Evolutionary conservation across 495 filamentous ascomycete genomes (phyloP).

Genomic region (Tuber magnatum): DNA sequence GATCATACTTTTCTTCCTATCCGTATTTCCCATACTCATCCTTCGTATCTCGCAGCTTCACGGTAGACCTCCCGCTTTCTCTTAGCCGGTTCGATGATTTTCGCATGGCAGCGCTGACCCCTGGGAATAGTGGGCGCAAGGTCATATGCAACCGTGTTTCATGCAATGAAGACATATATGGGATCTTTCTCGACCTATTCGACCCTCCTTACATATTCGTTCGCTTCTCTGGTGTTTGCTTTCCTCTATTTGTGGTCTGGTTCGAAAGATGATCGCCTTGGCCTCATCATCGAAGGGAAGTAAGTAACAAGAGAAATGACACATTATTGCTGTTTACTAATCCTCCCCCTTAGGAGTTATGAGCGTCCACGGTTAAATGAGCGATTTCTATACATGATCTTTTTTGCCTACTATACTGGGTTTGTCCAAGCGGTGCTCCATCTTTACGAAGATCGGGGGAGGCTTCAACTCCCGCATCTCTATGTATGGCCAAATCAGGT

Average conservation of each 20-base stretch:
- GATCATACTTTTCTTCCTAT: slow-evolving; percentile 63
- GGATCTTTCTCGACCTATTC: slow-evolving; percentile 56
- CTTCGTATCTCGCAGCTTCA: slow-evolving; percentile 83
- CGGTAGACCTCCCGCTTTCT: slow-evolving; percentile 40
- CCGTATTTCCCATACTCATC: slow-evolving; percentile 60
- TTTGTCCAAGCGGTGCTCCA: slow-evolving; percentile 62
- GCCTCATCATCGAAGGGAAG: slow-evolving; percentile 62
- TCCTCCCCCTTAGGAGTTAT: slow-evolving; percentile 43
- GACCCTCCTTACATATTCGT: slow-evolving; percentile 62
- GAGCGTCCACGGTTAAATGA: slow-evolving; percentile 83
- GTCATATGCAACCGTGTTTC: slow-evolving; percentile 59
- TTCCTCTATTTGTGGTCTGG: slow-evolving; percentile 74
- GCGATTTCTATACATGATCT: slow-evolving; percentile 70
- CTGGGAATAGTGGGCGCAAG: slow-evolving; percentile 51
- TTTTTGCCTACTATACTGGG: slow-evolving; percentile 60
- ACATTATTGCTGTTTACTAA: slow-evolving; percentile 14
- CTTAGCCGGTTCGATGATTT: not conserved
- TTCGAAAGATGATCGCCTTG: slow-evolving; percentile 56
- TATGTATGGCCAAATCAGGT: slow-evolving; percentile 34
- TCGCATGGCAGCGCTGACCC: slow-evolving; percentile 6
- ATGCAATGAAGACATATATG: slow-evolving; percentile 54
- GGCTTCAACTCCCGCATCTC: slow-evolving; percentile 49
- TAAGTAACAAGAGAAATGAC: slow-evolving; percentile 40
- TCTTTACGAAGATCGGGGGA: slow-evolving; percentile 66
- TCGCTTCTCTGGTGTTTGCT: slow-evolving; percentile 74